Conservation (phyloP, 2,329 filamentous ascomycete species). For the Aspergillus neotritici region DNA sequence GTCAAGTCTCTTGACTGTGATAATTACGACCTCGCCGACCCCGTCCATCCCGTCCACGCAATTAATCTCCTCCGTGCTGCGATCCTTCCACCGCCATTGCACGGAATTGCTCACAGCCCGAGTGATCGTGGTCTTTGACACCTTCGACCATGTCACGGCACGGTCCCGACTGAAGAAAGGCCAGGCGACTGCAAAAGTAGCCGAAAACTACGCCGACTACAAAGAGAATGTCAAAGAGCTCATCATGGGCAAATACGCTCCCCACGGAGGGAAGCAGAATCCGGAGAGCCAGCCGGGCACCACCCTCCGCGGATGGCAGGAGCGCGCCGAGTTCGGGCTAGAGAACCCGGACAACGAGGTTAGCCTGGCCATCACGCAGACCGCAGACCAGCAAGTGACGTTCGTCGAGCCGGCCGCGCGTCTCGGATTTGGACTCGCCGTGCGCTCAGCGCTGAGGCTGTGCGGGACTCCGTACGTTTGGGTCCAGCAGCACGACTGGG, state of each 20-base stretch:
- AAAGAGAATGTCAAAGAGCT: slow-evolving; percentile 1
- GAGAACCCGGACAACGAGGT: slow-evolving; percentile 1
- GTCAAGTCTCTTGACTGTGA: slow-evolving; percentile 3
- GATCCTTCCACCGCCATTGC: slow-evolving; percentile 5
- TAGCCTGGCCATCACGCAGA: slow-evolving; percentile 2
- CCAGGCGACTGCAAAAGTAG: slow-evolving; percentile 1
- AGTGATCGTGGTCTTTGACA: slow-evolving; percentile 9
- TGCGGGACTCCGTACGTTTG: slow-evolving; percentile 8
- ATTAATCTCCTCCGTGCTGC: slow-evolving; percentile 4
- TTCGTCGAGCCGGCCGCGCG: slow-evolving; percentile 6
- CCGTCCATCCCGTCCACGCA: slow-evolving; percentile 5
- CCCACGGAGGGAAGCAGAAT: background rate
- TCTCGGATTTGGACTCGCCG: slow-evolving; percentile 8
- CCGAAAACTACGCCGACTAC: slow-evolving; percentile 1
- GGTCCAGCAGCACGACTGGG: slow-evolving; percentile 12
- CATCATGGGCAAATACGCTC: background rate
- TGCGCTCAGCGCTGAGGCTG: slow-evolving; percentile 4
- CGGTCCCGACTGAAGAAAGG: slow-evolving; percentile 5
- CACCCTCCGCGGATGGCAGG: background rate
- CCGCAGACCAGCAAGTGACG: background rate
- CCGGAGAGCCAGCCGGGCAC: background rate
- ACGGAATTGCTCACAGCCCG: background rate
- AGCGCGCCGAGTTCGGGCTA: slow-evolving; percentile 6
- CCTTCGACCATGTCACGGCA: slow-evolving; percentile 2
- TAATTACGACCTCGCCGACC: slow-evolving; percentile 7